These are phyloP conservation scores for Nicotiana sylvestris DNA, from an alignment of 257 asterid genomes.

Conservation along the genomic window DNA sequence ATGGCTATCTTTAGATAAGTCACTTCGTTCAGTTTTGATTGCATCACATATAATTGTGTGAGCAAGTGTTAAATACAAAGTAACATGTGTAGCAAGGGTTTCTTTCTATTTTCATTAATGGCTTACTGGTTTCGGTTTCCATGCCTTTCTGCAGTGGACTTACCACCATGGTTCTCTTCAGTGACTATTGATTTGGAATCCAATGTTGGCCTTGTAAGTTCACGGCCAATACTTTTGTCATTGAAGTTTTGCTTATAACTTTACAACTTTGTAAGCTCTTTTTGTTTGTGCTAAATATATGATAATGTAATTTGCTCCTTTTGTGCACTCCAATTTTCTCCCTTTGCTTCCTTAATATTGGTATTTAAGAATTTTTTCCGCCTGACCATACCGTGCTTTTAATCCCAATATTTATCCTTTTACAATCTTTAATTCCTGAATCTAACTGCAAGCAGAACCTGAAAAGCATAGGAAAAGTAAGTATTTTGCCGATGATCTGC, in stretches of 20 bases:
- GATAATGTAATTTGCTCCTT: background rate
- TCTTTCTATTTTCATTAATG: background rate
- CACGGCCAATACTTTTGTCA: constrained; percentile 9
- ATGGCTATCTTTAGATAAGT: background rate
- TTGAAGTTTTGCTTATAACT: constrained; percentile 4
- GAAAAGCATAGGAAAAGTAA: constrained; percentile 31
- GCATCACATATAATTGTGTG: background rate
- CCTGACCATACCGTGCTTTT: background rate
- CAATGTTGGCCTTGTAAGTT: constrained; percentile 64
- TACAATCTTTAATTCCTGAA: constrained; percentile 5
- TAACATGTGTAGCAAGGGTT: background rate
- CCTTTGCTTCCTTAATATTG: background rate
- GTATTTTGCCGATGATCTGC: constrained; percentile 74
- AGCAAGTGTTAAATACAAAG: background rate
- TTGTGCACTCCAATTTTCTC: background rate
- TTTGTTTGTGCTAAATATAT: background rate
- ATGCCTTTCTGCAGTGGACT: constrained; percentile 62
- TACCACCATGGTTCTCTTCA: constrained; percentile 90
- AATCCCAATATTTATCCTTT: constrained; percentile 1
- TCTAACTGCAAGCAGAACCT: constrained; percentile 44
- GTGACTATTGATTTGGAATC: constrained; percentile 68
- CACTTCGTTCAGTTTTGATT: background rate
- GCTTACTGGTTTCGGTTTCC: constrained; percentile 10
- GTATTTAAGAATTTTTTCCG: background rate
- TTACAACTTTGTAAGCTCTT: constrained; percentile 3